Conservation (phyloP, 2,329 filamentous ascomycete genomes). For the Tolypocladium nubicola region DNA sequence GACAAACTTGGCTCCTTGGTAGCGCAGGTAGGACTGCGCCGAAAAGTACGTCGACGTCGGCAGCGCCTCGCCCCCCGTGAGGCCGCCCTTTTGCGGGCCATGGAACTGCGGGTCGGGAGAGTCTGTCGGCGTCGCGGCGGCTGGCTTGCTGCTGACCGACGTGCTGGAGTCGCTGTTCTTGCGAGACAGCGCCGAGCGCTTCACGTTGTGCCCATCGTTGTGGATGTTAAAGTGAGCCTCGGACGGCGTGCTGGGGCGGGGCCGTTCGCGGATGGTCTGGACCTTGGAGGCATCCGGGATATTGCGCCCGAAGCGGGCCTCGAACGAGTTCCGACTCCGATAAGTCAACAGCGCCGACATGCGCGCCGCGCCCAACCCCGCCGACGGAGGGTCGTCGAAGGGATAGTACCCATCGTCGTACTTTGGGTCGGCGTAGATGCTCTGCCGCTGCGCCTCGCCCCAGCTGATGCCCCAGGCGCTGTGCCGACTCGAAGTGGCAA, state of each 20-base stretch:
- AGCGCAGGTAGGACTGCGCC: conserved; percentile 92
- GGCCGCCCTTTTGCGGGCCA: conserved; percentile 43
- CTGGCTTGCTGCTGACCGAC: conserved; percentile 5
- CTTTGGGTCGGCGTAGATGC: conserved; percentile 96
- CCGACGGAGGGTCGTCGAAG: conserved; percentile 75
- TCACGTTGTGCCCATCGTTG: conserved; percentile 67
- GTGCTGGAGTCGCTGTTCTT: conserved; percentile 27
- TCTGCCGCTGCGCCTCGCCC: conserved; percentile 81
- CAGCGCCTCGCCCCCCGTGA: conserved; percentile 39
- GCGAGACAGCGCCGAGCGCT: conserved; percentile 38
- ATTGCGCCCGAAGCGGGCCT: conserved; percentile 88
- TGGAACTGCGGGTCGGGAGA: conserved; percentile 56
- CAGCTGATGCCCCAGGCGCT: conserved; percentile 88
- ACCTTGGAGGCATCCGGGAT: conserved; percentile 74
- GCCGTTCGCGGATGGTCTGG: conserved; percentile 68
- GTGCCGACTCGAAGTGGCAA: conserved; percentile 75
- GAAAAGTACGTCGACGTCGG: conserved; percentile 84
- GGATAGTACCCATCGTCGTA: conserved; percentile 95
- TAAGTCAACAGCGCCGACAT: conserved; percentile 97
- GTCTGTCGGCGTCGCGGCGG: conserved; percentile 13
- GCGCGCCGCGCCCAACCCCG: conserved; percentile 83
- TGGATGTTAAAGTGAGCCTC: conserved; percentile 72
- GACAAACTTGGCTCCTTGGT: conserved; percentile 94
- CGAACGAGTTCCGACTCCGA: conserved; percentile 92
- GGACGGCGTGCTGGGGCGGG: conserved; percentile 49